Percentiles rank a stretch among this genome's conserved stretches.
These are phyloP conservation scores for Blepharisma japonicum DNA, from an alignment of 73 alveolate species.

Conservation along the genomic window DNA sequence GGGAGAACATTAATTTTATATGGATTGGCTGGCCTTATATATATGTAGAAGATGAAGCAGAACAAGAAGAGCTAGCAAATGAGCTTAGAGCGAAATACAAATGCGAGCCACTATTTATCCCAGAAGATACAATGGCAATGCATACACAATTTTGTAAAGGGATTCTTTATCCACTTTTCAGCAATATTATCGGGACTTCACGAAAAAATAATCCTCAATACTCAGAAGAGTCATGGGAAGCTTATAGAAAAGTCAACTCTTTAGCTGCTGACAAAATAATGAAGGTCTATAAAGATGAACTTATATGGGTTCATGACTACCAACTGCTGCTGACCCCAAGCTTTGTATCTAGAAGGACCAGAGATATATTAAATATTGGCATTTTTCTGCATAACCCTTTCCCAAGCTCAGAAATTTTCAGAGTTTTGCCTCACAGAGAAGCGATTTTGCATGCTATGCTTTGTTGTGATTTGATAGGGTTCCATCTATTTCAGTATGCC, in stretches of 20 bases:
- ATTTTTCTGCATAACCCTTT: slow-evolving; percentile 58
- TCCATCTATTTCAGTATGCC: slow-evolving; percentile 83
- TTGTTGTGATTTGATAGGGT: slow-evolving; percentile 80
- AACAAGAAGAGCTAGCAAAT: not conserved
- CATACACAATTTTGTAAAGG: slow-evolving; percentile 17
- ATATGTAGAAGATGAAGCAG: slow-evolving; percentile 15
- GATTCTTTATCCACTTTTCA: slow-evolving; percentile 18
- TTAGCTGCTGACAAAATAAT: slow-evolving; percentile 10
- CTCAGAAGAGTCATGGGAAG: slow-evolving; percentile 18
- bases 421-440: slow-evolving; percentile 50
- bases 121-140: slow-evolving; percentile 25
- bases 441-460: slow-evolving; percentile 47
- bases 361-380: slow-evolving; percentile 35
- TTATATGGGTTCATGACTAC: slow-evolving; percentile 62
- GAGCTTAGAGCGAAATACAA: not conserved
- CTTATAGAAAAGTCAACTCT: slow-evolving; percentile 17
- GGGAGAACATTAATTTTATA: slow-evolving; percentile 5
- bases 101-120: slow-evolving; percentile 16
- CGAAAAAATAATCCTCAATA: slow-evolving; percentile 1
- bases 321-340: slow-evolving; percentile 58
- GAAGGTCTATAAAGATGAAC: slow-evolving; percentile 21
- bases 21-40: slow-evolving; percentile 30
- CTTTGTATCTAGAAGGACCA: slow-evolving; percentile 39
- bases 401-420: slow-evolving; percentile 53
- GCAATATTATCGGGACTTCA: not conserved